Evolutionary conservation across 2,329 filamentous ascomycete genomes (phyloP).

Genomic region (Fusarium continuum): DNA sequence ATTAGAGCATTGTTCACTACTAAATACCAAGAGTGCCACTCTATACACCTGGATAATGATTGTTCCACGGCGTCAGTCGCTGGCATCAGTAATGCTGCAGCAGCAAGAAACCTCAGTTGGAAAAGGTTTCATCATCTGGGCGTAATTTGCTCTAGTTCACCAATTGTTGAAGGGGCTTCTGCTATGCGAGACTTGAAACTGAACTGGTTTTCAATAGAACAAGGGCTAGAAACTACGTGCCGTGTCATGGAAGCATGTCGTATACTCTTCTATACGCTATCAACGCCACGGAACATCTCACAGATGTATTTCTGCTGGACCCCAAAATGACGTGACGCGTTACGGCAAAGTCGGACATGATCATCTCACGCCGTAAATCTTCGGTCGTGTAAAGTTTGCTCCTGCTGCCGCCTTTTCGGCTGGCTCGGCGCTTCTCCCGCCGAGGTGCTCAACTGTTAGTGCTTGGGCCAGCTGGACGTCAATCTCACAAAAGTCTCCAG

Average conservation of each 20-base stretch:
- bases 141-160: not conserved
- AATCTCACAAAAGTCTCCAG: conserved; percentile 1
- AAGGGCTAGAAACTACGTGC: too few species aligned
- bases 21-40: not conserved
- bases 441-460: not conserved
- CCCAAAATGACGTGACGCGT: not conserved
- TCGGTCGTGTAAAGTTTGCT: not conserved
- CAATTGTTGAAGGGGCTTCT: not conserved
- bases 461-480: not conserved
- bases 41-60: not conserved
- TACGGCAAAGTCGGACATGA: not conserved
- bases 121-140: not conserved
- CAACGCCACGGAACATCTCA: too few species aligned
- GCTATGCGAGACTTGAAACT: not conserved
- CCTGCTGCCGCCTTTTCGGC: not conserved
- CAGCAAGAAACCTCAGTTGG: not conserved
- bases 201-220: fast-evolving
- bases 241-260: not conserved
- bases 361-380: not conserved
- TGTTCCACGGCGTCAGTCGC: not conserved
- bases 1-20: not conserved
- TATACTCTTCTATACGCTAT: fast-evolving
- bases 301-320: not conserved
- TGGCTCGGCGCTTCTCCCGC: not conserved
- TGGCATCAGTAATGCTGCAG: not conserved